Percentiles rank a stretch among this genome's conserved stretches.
These are phyloP conservation scores for Takashimella koratensis DNA, from an alignment of 1,284 basidiomycete genomes.

Conservation along the genomic window DNA sequence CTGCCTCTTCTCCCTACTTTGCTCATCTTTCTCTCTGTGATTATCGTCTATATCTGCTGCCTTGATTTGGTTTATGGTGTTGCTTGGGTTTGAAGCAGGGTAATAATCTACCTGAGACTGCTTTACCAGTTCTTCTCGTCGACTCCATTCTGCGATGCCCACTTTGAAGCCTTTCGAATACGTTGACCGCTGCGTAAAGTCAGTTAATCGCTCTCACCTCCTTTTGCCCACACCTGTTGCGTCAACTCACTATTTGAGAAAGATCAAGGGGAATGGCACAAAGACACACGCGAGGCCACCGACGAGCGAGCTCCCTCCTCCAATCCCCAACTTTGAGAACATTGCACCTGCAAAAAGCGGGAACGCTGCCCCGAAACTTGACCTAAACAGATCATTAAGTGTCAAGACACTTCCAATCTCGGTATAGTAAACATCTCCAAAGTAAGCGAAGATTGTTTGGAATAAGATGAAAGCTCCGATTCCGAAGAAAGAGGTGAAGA, in stretches of 20 bases:
- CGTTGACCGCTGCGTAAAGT: too few relatives aligned
- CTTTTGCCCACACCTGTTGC: too few relatives aligned
- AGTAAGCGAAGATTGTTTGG: constrained; percentile 59
- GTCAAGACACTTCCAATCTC: constrained; percentile 60
- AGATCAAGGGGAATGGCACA: constrained; percentile 56
- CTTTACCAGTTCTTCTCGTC: too few relatives aligned
- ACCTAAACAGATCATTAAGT: constrained; percentile 66
- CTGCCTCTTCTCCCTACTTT: too few relatives aligned
- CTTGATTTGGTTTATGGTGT: too few relatives aligned
- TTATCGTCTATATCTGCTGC: too few relatives aligned
- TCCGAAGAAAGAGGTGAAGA: constrained; percentile 63
- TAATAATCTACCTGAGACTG: too few relatives aligned
- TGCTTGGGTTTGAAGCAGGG: too few relatives aligned
- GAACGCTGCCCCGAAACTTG: constrained; percentile 62
- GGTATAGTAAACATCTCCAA: constrained; percentile 60
- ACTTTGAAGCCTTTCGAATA: too few relatives aligned
- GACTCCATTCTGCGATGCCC: too few relatives aligned
- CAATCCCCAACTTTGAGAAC: constrained; percentile 57
- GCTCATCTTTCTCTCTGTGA: too few relatives aligned
- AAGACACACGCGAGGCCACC: constrained; percentile 59
- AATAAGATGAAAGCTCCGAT: constrained; percentile 59
- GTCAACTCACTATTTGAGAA: constrained; percentile 55
- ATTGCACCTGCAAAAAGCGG: constrained; percentile 55
- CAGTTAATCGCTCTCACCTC: too few relatives aligned
- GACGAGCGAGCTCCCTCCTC: constrained; percentile 65